phyloP scores from a whole-genome alignment of 306 rosid species.

The Styphnolobium japonicum region DNA sequence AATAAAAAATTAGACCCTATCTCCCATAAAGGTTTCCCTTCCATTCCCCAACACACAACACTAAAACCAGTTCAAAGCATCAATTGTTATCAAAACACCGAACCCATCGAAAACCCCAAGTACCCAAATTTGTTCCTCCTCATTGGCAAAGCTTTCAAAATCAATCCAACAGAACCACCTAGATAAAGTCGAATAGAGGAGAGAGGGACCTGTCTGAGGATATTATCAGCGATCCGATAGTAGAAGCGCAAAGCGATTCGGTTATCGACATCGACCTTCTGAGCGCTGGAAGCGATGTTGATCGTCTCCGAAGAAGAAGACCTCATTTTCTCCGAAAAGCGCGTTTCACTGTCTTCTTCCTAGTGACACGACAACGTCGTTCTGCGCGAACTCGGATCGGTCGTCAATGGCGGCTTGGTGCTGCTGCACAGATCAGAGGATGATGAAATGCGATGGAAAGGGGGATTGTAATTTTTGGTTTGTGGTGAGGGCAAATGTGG shows the following conservation, averaged over 20 bases:
- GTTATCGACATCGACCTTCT: conserved; percentile 67
- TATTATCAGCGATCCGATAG: conserved; percentile 79
- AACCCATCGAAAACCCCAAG: not conserved
- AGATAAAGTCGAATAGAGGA: no score
- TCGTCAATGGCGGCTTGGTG: conserved; percentile 43
- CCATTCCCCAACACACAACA: not conserved
- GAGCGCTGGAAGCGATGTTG: conserved; percentile 73
- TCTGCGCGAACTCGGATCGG: not conserved
- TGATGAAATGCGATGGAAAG: not conserved
- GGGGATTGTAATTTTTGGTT: conserved; percentile 30
- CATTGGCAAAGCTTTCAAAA: not conserved
- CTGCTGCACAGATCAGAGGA: not conserved
- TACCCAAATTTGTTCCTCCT: not conserved
- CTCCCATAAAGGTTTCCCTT: not conserved
- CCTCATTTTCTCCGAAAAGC: conserved; percentile 38
- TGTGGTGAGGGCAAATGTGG: conserved; percentile 38
- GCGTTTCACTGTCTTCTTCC: conserved; percentile 8
- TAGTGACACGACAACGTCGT: conserved; percentile 15
- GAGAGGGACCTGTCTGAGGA: conserved; percentile 74
- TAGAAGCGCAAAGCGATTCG: conserved; percentile 78
- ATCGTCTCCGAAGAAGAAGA: conserved; percentile 54
- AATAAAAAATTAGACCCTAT: conserved; percentile 4
- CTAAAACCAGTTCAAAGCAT: conserved; percentile 10
- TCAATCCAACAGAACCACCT: no score
- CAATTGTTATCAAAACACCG: not conserved